These are phyloP conservation scores for Colletotrichum tropicicola DNA, from an alignment of 2,329 filamentous ascomycete species.

Conservation along the genomic window DNA sequence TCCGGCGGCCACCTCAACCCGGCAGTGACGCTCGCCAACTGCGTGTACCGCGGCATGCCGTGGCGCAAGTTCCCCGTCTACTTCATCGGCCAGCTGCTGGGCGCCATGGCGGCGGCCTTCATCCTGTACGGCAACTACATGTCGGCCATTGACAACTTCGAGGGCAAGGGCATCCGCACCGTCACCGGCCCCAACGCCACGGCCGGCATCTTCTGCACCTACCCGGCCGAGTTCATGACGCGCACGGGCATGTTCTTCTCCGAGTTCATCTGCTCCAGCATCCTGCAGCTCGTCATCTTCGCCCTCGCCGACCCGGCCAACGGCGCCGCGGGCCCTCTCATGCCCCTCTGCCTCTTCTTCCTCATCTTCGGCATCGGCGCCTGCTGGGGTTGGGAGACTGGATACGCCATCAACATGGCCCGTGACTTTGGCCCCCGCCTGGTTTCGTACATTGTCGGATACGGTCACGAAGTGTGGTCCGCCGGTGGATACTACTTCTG, in stretches of 20 bases:
- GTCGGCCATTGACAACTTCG: conserved; percentile 70
- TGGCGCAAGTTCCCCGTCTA: conserved; percentile 78
- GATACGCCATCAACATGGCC: conserved; percentile 79
- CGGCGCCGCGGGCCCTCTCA: conserved; percentile 64
- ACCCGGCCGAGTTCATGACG: conserved; percentile 73
- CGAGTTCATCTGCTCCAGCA: conserved; percentile 73
- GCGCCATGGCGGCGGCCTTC: conserved; percentile 69
- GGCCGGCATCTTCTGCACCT: conserved; percentile 78
- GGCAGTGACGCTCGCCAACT: conserved; percentile 76
- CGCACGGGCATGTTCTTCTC: conserved; percentile 75
- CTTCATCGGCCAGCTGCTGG: conserved; percentile 70
- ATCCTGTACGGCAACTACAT: conserved; percentile 70
- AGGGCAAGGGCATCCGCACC: conserved; percentile 70
- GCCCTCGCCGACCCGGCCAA: conserved; percentile 69
- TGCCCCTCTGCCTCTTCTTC: conserved; percentile 74
- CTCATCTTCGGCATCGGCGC: conserved; percentile 78
- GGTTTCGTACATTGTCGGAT: conserved; percentile 73
- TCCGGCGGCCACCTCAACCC: conserved; percentile 76
- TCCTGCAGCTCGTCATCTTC: conserved; percentile 78
- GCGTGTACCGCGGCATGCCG: conserved; percentile 73
- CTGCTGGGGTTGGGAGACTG: conserved; percentile 80
- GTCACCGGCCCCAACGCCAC: conserved; percentile 68
- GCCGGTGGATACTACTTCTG: conserved; percentile 78
- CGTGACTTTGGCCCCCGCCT: conserved; percentile 77
- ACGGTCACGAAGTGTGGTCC: conserved; percentile 72